phyloP scores from a whole-genome alignment of 1,139 yeast species.

The Wickerhamiella infanticola region DNA sequence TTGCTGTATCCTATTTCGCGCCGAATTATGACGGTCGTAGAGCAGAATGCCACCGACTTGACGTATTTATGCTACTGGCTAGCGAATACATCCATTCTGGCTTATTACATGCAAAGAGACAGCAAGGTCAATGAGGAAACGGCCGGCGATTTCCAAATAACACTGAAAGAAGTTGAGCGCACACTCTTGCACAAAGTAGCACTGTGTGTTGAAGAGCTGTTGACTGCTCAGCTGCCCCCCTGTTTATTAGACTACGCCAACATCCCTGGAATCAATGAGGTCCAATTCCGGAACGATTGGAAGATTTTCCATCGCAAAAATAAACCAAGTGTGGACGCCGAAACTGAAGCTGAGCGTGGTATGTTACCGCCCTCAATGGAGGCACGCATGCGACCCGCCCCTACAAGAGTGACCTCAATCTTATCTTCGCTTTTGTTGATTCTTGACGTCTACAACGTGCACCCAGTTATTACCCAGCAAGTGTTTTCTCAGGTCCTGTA shows the following conservation, averaged over 20 bases:
- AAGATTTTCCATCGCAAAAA: constrained; percentile 23
- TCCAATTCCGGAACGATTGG: constrained; percentile 31
- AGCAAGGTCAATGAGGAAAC: constrained; percentile 20
- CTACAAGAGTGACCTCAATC: constrained; percentile 69
- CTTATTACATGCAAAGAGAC: constrained; percentile 29
- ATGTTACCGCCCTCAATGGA: constrained; percentile 60
- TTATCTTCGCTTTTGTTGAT: constrained; percentile 82
- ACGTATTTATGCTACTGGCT: constrained; percentile 30
- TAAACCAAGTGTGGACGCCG: constrained; percentile 26
- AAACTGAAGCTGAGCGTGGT: constrained; percentile 42
- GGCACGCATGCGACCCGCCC: constrained; percentile 56
- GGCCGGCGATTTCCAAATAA: constrained; percentile 17
- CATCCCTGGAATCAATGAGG: constrained; percentile 30
- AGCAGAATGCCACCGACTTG: constrained; percentile 22
- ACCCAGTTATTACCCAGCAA: constrained; percentile 58
- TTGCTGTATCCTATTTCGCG: constrained; percentile 23
- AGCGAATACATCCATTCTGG: constrained; percentile 26
- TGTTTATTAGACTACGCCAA: constrained; percentile 29
- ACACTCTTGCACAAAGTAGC: constrained; percentile 22
- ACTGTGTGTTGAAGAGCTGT: constrained; percentile 21
- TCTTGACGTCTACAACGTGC: constrained; percentile 65
- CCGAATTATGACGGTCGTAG: constrained; percentile 23
- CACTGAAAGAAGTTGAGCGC: constrained; percentile 22
- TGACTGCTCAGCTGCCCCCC: constrained; percentile 25
- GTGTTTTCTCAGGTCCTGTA: constrained; percentile 65